Evolutionary conservation across 2,329 filamentous ascomycete genomes (phyloP), one percentile per base, ranked within the genome.

Genomic region (Aureobasidium musti): DNA sequence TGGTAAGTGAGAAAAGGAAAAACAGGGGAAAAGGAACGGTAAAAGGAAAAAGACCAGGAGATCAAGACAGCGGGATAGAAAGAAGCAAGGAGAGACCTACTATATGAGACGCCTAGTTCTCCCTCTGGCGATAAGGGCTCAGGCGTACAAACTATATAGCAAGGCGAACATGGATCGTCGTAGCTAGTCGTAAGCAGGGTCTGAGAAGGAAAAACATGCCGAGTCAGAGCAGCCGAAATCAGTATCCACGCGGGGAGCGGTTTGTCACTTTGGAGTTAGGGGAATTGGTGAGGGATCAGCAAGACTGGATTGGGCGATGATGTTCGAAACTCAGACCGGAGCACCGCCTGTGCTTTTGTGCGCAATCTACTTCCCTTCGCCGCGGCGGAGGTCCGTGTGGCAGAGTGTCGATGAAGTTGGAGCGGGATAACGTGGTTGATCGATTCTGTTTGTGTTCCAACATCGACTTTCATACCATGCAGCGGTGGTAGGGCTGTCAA

Each of bases 121-220:
- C 53, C 7, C 14, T n/a, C 54, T 17, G 17, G 14, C 17, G 1
- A 28, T 17, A 17, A 21, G 13, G 52, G n/a, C 23, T 59, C 23
- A 43, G 26, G 26, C 54, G 21, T 28, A 30, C n/a, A n/a, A n/a
- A n/a, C 23, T n/a, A 19, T 26, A 43, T 11, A 59, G 54, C 17
- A 59, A 43, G 54, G 37, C 37, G 54, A 59, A 59, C 54, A 43
- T 56, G 33, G 35, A 30, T 43, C 54, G 11, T 30, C 54, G n/a
- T 8, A 5, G 10, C 54, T 59, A 28, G 30, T 4, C 8, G 19
- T 8, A 19, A n/a, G 19, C 37, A 30, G 54, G 54, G 37, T 59
- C 54, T 39, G 45, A 45, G 23, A 13, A 43, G 35, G 54, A 59
- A 43, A 26, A 43, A 6, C 2, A 41, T 11, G 37, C 37, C 37